Conservation (phyloP, 768 basidiomycete genomes). For the Sistotremastrum niveocremeum region DNA sequence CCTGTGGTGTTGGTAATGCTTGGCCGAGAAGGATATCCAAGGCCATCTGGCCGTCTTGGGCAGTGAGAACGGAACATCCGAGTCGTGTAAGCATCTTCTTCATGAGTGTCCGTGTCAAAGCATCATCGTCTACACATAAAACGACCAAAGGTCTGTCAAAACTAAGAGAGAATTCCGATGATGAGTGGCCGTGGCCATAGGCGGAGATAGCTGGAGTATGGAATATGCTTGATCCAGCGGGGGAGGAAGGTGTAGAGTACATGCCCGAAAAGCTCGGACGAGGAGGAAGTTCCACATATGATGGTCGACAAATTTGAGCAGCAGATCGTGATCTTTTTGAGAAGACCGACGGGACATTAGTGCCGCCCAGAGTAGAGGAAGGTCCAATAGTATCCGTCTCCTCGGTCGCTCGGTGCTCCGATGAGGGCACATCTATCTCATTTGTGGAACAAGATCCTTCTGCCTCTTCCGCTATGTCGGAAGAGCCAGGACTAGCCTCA, state of each 20-base stretch:
- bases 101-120: constrained; percentile 71
- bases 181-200: constrained; percentile 4
- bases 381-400: no score
- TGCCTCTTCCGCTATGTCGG: no score
- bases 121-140: constrained; percentile 76
- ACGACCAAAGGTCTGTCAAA: constrained; percentile 46
- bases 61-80: constrained; percentile 64
- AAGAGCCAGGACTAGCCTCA: no score
- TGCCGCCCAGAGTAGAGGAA: no score
- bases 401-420: no score
- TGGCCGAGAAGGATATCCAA: constrained; percentile 53
- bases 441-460: no score
- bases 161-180: constrained; percentile 1
- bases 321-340: no score
- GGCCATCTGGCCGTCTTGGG: constrained; percentile 74
- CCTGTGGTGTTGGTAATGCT: not conserved
- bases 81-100: constrained; percentile 61
- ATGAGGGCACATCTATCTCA: no score
- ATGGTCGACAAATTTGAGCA: constrained; percentile 4
- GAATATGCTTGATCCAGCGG: not conserved
- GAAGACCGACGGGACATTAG: no score
- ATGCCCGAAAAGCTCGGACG: constrained; percentile 8
- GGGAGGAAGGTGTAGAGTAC: constrained; percentile 1
- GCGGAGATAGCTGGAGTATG: not conserved
- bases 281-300: constrained; percentile 11